Evolutionary conservation across 768 basidiomycete species (phyloP), one percentile per base, ranked within the genome.

Genomic region (Neoboletus brunneissimus): DNA sequence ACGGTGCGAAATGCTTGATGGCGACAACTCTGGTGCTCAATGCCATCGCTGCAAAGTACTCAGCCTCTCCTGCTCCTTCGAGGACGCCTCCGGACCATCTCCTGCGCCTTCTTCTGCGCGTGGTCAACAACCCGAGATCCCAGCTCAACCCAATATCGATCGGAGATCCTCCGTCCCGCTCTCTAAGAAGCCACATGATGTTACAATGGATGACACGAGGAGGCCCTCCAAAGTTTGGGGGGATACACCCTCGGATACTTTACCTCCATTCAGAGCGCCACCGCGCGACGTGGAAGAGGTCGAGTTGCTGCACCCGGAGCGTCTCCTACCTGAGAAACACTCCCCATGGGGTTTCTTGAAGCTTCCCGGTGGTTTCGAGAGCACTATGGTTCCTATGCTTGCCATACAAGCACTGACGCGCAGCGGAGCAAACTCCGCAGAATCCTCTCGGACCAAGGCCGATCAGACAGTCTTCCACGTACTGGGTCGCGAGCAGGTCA

Each of bases 1-100:
- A 41, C 76, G 79, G 11, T 80, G 80, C 62, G 80, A 81, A 66
- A 69, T 78, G 53, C 72, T 81, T n/a, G 80, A 79, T 22, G 70
- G 67, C n/a, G 63, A 67, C 54, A 65, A 71, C 41, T 59, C 68
- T 31, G 69, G 64, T 25, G 62, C 75, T 29, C 75, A 77, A 34
- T 81, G 79, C 41, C 79, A 81, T 55, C 76, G 79, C 13, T 81
- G 80, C 60, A 77, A 78, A 61, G 78, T 81, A n/a, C 70, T 81
- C 48, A 70, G 66, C 51, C 67, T 78, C 23, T 51, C 74, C 27
- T 81, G 79, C 59, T 81, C 80, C 2, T 81, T 81, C 49, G 77
- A 79, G 50, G 73, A 73, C 4, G 43, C 54, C 18, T 46, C 67
- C 11, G 59, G 55, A 0, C 55, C 68, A 20, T 60, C 65, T 23